Evolutionary conservation across 2,329 filamentous ascomycete species (phyloP), one percentile per base, ranked within the genome.

Genomic region (Cladosporium colombiae): DNA sequence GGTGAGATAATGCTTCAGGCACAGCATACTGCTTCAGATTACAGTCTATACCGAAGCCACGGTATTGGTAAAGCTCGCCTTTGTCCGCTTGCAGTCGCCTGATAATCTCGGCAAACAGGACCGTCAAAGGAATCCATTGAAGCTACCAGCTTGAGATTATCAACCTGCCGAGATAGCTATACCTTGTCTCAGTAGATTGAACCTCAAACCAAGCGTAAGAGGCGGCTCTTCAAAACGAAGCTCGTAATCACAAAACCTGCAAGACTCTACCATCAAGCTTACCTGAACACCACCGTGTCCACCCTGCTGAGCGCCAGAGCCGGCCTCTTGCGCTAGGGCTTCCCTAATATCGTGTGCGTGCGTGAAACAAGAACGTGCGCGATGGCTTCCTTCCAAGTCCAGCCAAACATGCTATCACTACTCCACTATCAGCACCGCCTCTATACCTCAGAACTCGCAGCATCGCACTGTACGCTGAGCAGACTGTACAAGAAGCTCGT

Each of bases 401-500:
- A 66, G 21, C 60, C 66, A 46, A 59, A 70, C 61, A 69, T 73
- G 62, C 70, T 72, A 11, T 62, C 67, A 23, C 40, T 73, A 37
- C 70, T 75, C 16, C 68, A 74, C 58, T 61, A 68, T 14, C 72
- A 74, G 59, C 71, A 73, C 64, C 64, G 62, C 27, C 67, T 68
- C 66, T 74, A 73, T 65, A 72, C 66, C 35, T 61, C 66, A 44
- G 71, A 74, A 57, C 69, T 75, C 16, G 71, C 67, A 37, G 55
- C 65, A n/a, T 74, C 70, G 14, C 72, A 74, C 64, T 68, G 71
- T 46, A 65, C 63, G 14, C 68, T 75, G 16, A 70, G 71, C 67
- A 74, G 72, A 53, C 68, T 72, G 11, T 75, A 74, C 65, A 70
- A 67, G 46, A 74, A 72, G 66, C 68, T 74, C 29, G 70, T 70